A percentile compares a stretch with the other conserved stretches of the same genome.
These are phyloP conservation scores for Vanderwaltozyma tropicalis DNA, from an alignment of 805 yeast species.

Conservation along the genomic window DNA sequence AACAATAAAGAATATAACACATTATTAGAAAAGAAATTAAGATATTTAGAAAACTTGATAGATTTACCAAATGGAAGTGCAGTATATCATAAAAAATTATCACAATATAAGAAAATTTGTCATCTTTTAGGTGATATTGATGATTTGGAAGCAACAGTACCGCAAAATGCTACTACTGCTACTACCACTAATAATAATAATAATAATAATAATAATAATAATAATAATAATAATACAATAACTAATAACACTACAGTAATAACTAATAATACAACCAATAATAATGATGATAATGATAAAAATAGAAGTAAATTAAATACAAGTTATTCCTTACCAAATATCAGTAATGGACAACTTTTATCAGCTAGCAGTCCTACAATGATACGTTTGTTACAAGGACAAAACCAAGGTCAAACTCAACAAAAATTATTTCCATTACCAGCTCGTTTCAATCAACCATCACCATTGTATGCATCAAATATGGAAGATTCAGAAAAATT, in stretches of 20 bases:
- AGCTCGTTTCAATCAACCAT: background rate
- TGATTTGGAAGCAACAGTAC: conserved; percentile 3
- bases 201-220: background rate
- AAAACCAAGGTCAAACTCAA: background rate
- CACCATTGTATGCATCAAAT: background rate
- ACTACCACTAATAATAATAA: background rate
- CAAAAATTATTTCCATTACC: background rate
- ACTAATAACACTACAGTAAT: background rate
- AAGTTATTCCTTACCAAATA: too few species aligned
- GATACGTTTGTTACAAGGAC: background rate
- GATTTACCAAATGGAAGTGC: conserved; percentile 21
- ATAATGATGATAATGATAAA: too few species aligned
- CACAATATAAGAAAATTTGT: conserved; percentile 30
- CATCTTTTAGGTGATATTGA: conserved; percentile 23
- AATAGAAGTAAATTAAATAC: too few species aligned
- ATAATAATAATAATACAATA: background rate
- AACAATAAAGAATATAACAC: conserved; percentile 36
- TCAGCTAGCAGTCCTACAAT: too few species aligned
- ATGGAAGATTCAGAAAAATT: background rate
- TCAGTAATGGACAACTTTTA: too few species aligned
- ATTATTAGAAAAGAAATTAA: conserved; percentile 44
- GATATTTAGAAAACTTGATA: conserved; percentile 39
- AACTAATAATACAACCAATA: too few species aligned
- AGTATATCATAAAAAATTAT: conserved; percentile 23
- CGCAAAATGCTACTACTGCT: background rate